phyloP scores from a whole-genome alignment of 164 flowering plant genomes.

The Aristolochia californica region DNA sequence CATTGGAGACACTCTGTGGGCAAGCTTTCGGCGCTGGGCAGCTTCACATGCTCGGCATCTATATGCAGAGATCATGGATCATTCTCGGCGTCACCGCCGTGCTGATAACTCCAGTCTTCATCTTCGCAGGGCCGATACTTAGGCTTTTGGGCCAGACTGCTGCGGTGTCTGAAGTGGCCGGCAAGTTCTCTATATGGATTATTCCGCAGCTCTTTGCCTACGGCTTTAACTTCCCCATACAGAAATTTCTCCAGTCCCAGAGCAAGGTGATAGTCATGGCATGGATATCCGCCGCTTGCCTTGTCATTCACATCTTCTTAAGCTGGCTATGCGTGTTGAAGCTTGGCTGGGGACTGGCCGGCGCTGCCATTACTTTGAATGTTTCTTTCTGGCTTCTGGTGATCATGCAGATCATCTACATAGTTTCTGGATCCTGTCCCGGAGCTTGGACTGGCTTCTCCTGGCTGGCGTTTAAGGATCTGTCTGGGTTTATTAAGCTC shows the following conservation, averaged over 20 bases:
- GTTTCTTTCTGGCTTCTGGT: constrained; percentile 64
- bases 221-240: constrained; percentile 9
- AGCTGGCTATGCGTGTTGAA: constrained; percentile 20
- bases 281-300: constrained; percentile 8
- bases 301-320: constrained; percentile 13
- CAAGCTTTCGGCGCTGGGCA: constrained; percentile 77
- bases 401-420: constrained; percentile 45
- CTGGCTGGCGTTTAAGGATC: constrained; percentile 44
- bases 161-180: constrained; percentile 3
- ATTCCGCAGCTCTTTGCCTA: constrained; percentile 13
- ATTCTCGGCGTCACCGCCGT: constrained; percentile 22
- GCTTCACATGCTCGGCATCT: constrained; percentile 64
- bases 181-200: constrained; percentile 10
- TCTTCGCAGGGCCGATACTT: constrained; percentile 9
- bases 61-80: constrained; percentile 82
- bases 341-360: constrained; percentile 67
- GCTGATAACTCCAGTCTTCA: background rate
- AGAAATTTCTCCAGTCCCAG: constrained; percentile 20
- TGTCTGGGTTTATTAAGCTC: constrained; percentile 51
- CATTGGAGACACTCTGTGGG: constrained; percentile 78
- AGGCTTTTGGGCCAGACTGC: constrained; percentile 6
- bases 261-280: constrained; percentile 22
- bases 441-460: constrained; percentile 72
- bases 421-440: constrained; percentile 50
- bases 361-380: constrained; percentile 60